Evolutionary conservation across 192 early-diverging fungal species (phyloP), one percentile per base, ranked within the genome.

Genomic region (Diversispora eburnea): DNA sequence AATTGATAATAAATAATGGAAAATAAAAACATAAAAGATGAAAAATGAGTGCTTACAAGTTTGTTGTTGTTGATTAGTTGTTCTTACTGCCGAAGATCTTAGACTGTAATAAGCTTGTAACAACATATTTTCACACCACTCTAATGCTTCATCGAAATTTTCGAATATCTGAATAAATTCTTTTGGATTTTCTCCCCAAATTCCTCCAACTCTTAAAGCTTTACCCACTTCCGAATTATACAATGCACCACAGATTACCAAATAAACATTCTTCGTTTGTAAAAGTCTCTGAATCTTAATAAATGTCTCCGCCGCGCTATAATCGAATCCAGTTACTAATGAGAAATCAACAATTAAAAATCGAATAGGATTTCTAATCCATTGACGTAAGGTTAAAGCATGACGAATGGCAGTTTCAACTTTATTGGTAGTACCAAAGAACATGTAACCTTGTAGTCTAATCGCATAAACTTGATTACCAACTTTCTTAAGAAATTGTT

Each of bases 401-500:
- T 84, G 81, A 58, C 86, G 86, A 62, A 94, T 90, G n/a, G 81
- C 84, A 19, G 81, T 83, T 70, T 93, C 91, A 15, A 94, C 88
- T 70, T 92, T 89, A 67, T 89, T 91, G 72, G 96, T 93, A 0
- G 95, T 95, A 54, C 95, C 97, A 84, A 98, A 99, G 75, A 99
- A 99, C 86, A 99, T 86, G 73, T 97, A 97, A 20, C 96, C 92
- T 79, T 99, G 95, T 61, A 98, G 77, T 73, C 91, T 91, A 78
- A 98, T 86, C 8, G 93, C 89, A 69, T 92, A 90, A 66, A 97
- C 95, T 75, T 95, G 94, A 10, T 82, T 84, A 45, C 92, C 93
- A 9, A 94, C 92, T 49, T 90, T 82, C 66, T 91, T 88, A 72
- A 99, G 77, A 72, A 94, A 96, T 33, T 86, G 85, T 71, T 95